phyloP scores from a whole-genome alignment of 2,329 filamentous ascomycete species.

The Aspergillus quadrilineatus region DNA sequence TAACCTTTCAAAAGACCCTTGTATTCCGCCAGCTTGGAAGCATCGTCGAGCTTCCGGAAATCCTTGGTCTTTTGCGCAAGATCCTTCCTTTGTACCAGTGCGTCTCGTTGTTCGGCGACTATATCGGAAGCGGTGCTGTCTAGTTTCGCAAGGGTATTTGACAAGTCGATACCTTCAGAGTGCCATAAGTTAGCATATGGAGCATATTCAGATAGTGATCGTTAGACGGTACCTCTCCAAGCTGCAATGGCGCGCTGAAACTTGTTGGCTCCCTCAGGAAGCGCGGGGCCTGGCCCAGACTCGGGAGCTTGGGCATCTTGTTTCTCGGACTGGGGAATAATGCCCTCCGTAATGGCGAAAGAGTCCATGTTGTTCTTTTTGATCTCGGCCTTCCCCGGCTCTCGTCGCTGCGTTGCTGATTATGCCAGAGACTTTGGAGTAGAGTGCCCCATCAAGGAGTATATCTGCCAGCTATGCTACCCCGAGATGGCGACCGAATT shows the following conservation, averaged over 20 bases:
- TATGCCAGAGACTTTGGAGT: background rate
- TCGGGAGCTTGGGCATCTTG: constrained; percentile 28
- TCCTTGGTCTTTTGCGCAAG: constrained; percentile 99
- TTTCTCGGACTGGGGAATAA: constrained; percentile 32
- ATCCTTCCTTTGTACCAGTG: constrained; percentile 94
- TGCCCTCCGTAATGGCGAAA: constrained; percentile 43
- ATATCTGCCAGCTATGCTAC: constrained; percentile 15
- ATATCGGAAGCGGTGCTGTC: constrained; percentile 95
- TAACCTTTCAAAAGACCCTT: constrained; percentile 84
- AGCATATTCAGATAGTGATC: background rate
- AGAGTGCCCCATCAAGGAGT: constrained; percentile 25
- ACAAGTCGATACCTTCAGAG: constrained; percentile 75
- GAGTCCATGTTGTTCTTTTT: constrained; percentile 40
- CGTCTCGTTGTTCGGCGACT: constrained; percentile 87
- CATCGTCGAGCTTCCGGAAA: constrained; percentile 89
- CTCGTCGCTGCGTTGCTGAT: background rate
- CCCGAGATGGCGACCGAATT: constrained; percentile 7
- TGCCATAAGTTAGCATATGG: constrained; percentile 6
- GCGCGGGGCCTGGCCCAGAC: constrained; percentile 28
- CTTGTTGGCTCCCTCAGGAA: constrained; percentile 71
- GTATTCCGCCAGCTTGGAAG: constrained; percentile 80
- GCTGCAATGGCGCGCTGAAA: constrained; percentile 95
- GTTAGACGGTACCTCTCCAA: constrained; percentile 74
- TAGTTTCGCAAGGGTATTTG: constrained; percentile 76
- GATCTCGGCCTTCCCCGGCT: background rate